These are phyloP conservation scores for Arbutus unedo DNA, from an alignment of 148 eudicot species.

Conservation along the genomic window DNA sequence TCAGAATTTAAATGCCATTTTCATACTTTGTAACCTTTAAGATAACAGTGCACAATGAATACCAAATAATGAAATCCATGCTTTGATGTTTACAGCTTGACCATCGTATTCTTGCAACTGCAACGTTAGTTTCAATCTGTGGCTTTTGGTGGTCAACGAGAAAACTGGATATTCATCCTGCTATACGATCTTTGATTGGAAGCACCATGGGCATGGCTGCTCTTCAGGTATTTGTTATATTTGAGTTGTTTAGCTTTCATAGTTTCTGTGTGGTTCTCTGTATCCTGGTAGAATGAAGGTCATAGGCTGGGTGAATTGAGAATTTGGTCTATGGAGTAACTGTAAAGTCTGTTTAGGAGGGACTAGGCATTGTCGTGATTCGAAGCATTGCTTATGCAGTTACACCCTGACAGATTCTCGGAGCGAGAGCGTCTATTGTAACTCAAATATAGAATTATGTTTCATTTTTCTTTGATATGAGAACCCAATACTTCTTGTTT, in stretches of 20 bases:
- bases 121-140: constrained; percentile 60
- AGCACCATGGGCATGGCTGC: constrained; percentile 89
- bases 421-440: not conserved
- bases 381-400: not conserved
- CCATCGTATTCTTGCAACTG: constrained; percentile 91
- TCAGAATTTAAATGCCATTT: not conserved
- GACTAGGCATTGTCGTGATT: not conserved
- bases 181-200: constrained; percentile 67
- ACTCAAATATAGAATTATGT: not conserved
- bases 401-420: not conserved
- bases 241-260: constrained; percentile 8
- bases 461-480: not conserved
- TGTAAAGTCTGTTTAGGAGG: not conserved
- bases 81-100: constrained; percentile 57
- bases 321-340: not conserved
- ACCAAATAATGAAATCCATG: not conserved
- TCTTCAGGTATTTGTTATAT: constrained; percentile 57
- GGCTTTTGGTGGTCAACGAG: constrained; percentile 78
- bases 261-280: not conserved
- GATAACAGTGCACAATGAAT: not conserved
- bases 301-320: not conserved
- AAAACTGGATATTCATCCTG: constrained; percentile 89
- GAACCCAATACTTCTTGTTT: not conserved
- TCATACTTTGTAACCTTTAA: not conserved
- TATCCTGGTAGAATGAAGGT: not conserved